Base-by-base conservation (phyloP, 352 stramenopile species). In the Globisporangium alternatum region DNA sequence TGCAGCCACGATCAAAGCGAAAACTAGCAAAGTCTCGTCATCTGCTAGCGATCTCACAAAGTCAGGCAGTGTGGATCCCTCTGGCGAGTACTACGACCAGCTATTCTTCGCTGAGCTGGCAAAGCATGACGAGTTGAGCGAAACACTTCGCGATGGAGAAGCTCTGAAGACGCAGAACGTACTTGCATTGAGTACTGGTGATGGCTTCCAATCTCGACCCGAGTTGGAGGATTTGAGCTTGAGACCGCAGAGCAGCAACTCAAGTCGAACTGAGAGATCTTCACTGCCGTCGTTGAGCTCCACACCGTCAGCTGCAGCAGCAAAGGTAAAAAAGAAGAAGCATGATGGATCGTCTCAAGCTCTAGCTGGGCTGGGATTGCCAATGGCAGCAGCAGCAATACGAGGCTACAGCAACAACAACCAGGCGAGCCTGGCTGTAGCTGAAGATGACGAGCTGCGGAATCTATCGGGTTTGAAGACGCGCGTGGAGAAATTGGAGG, bases 71-170 rank as follows among this genome's bases (percentile, higher is more conserved):
- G 21, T n/a, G 4, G 41, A 54, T 31, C 28, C 47, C 9, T 64
- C 67, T 8, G 71, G 17, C 30, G 66, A 83, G 21, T 49, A 51
- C 4, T 81, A 78, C 49, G 81, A 89, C 49, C 67, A 76, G 61
- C 56, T 89, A 47, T 94, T 94, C 56, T 67, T 92, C 0, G 77
- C 76, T 0, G 85, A 94, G 13, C 66, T 94, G 0, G 78, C 73
- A 2, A 90, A 81, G 31, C 83, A 92, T 15, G 37, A 64, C 8
- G 41, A 56, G 37, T 1, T 45, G 15, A 52, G 31, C 12, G 48
- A 7, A 28, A 47, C 51, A 35, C 28, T 13, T 44, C 28, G 7
- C 2, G 25, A 56, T 21, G 37, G 52, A 21, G 19, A 69, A 66
- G 30, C 33, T 54, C 3, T 51, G 25, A 31, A 60, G 3, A 17